A percentile compares a stretch with the other conserved stretches of the same genome.
Conservation (phyloP, 208 protist genomes). For the Leishmania turanica region DNA sequence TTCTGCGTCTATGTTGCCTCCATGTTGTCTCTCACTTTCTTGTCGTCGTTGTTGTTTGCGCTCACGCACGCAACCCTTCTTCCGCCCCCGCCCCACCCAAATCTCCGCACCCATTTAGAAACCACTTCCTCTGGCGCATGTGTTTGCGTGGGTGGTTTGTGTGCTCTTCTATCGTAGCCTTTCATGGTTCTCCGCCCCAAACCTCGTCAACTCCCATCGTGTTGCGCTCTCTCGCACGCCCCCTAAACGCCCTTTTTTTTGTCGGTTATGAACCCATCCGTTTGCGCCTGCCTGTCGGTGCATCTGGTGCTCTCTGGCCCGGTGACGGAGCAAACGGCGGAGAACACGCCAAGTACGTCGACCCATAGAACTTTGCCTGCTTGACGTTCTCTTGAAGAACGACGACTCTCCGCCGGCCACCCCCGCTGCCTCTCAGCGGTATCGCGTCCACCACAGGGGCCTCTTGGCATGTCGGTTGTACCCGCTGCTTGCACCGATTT, state of each 20-base stretch:
- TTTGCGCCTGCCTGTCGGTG: background rate
- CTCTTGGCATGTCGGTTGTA: background rate
- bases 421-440: background rate
- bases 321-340: background rate
- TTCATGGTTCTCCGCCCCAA: background rate
- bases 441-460: background rate
- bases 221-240: background rate
- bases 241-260: background rate
- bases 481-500: background rate
- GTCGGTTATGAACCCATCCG: background rate
- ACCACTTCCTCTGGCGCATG: background rate
- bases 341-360: background rate
- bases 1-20: no score
- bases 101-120: background rate
- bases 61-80: background rate
- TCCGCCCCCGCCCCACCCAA: background rate
- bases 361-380: background rate
- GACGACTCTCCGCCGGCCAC: no score
- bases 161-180: background rate
- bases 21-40: background rate
- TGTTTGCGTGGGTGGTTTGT: background rate
- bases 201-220: background rate
- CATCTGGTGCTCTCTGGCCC: background rate
- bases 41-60: background rate
- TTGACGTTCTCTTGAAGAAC: no score